A percentile compares a stretch with the other conserved stretches of the same genome.
These are phyloP conservation scores for Oryza rufipogon DNA, from an alignment of 176 grass and related monocot genomes.

Conservation along the genomic window DNA sequence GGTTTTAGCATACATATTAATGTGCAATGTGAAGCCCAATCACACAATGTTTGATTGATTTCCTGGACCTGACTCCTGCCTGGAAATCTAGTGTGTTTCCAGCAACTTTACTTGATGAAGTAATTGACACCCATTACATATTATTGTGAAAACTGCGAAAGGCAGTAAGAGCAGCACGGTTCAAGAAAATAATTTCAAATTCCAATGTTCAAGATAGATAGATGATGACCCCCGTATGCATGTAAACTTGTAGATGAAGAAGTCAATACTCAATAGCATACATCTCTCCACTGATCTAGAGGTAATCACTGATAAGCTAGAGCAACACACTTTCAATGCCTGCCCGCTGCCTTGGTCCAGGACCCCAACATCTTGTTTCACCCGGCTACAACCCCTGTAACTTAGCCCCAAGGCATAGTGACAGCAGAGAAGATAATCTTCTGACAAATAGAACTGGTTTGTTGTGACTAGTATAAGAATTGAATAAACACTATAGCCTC, in stretches of 20 bases:
- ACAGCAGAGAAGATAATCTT: neutral
- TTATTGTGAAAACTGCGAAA: neutral
- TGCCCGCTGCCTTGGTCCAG: neutral
- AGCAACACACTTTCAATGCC: neutral
- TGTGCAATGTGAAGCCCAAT: neutral
- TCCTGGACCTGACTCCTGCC: neutral
- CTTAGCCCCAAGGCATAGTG: neutral
- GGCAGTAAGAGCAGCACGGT: neutral
- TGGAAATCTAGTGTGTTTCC: too few species aligned
- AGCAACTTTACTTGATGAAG: too few species aligned
- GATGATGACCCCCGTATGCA: neutral
- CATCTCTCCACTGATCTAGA: neutral
- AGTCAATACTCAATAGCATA: neutral
- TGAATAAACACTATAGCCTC: neutral
- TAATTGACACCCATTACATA: too few species aligned
- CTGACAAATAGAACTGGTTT: neutral
- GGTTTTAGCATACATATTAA: neutral
- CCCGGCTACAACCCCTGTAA: neutral
- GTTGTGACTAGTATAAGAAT: neutral
- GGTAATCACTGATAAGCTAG: neutral
- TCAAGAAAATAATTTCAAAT: neutral
- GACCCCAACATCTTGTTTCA: neutral
- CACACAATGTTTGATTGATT: neutral
- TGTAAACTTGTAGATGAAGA: neutral
- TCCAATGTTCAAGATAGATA: too few species aligned